Conservation (phyloP, 2,329 filamentous ascomycete species). For the Zasmidium citrigriseum region DNA sequence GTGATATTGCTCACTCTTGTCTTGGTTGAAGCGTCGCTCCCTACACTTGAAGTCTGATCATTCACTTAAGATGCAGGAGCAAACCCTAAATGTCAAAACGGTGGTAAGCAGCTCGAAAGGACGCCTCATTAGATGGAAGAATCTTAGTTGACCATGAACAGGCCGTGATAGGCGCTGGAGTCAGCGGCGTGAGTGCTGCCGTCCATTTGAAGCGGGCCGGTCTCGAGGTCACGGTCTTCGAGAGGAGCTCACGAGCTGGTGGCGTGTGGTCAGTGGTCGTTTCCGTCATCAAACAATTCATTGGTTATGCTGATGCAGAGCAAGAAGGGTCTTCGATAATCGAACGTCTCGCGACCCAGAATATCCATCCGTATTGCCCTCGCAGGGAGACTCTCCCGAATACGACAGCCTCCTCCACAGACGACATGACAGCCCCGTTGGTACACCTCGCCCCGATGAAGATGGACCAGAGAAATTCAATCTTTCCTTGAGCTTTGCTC, state of each 20-base stretch:
- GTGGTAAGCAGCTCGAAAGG: no score
- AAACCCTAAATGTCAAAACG: no score
- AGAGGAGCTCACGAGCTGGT: constrained; percentile 54
- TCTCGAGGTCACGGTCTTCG: constrained; percentile 56
- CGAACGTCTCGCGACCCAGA: constrained; percentile 49
- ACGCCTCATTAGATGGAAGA: no score
- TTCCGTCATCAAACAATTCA: background rate
- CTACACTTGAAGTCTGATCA: no score
- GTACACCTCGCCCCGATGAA: background rate
- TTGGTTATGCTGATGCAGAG: constrained; percentile 5
- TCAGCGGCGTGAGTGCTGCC: constrained; percentile 52
- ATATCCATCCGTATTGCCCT: constrained; percentile 46
- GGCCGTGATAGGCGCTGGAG: constrained; percentile 55
- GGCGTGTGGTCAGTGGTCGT: constrained; percentile 54
- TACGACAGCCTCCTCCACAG: constrained; percentile 8
- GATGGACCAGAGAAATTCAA: constrained; percentile 5
- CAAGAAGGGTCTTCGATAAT: constrained; percentile 52
- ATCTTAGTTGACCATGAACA: no score
- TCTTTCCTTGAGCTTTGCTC: constrained; percentile 38
- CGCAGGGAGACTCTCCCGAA: constrained; percentile 36
- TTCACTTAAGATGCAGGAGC: no score
- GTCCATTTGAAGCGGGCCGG: constrained; percentile 49
- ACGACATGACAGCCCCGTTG: constrained; percentile 21
- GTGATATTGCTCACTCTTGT: no score
- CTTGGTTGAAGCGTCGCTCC: no score